These are phyloP conservation scores for Tetramitus jugosus DNA, from an alignment of 208 protist species.

Conservation along the genomic window DNA sequence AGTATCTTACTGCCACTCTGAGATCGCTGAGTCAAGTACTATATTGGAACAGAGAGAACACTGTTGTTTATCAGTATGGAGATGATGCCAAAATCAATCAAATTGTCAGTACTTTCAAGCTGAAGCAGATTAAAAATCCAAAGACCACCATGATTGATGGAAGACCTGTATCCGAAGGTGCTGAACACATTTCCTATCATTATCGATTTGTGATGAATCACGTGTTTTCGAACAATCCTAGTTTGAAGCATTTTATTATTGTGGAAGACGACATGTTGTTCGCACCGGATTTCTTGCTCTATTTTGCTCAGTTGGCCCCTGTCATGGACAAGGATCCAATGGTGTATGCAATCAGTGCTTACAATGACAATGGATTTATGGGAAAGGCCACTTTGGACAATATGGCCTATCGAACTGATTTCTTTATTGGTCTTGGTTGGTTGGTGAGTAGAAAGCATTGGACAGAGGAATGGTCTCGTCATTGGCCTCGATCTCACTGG, in stretches of 20 bases:
- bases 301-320: conserved; percentile 19
- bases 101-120: background rate
- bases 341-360: conserved; percentile 10
- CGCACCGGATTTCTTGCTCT: conserved; percentile 20
- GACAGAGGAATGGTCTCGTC: background rate
- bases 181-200: conserved; percentile 21
- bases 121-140: background rate
- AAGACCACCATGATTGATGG: background rate
- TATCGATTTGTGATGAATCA: conserved; percentile 15
- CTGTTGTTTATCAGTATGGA: conserved; percentile 18
- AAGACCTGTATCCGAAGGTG: background rate
- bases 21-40: background rate
- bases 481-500: conserved; percentile 19
- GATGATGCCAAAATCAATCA: background rate
- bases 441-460: background rate
- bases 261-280: conserved; percentile 26
- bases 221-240: background rate
- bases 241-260: conserved; percentile 14
- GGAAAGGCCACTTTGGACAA: background rate
- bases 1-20: background rate
- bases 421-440: conserved; percentile 26
- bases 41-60: conserved; percentile 9
- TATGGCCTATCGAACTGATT: conserved; percentile 20
- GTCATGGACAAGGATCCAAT: background rate
- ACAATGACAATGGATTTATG: conserved; percentile 24